phyloP scores from a whole-genome alignment of 2,329 filamentous ascomycete genomes.

The Hymenoscyphus repandus region DNA sequence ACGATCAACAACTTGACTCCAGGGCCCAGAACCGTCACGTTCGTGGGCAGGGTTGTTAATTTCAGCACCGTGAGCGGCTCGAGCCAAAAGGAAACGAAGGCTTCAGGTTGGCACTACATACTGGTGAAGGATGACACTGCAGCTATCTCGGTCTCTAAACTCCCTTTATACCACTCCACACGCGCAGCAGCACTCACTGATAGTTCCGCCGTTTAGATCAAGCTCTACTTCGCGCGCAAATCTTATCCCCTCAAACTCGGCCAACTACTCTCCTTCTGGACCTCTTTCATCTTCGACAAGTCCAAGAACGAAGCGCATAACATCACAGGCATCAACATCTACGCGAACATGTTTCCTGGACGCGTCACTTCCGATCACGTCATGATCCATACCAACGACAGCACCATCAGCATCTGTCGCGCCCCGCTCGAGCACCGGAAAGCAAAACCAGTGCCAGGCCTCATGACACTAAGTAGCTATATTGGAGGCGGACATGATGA shows the following conservation, averaged over 20 bases:
- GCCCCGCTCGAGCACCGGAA: conserved; percentile 41
- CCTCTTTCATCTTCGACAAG: conserved; percentile 45
- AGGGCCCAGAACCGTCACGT: conserved; percentile 45
- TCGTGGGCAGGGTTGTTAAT: conserved; percentile 53
- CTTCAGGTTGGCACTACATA: conserved; percentile 47
- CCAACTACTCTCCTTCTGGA: conserved; percentile 51
- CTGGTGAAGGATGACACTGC: conserved; percentile 52
- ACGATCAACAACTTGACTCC: conserved; percentile 43
- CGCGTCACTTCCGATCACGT: conserved; percentile 48
- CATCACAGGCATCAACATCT: conserved; percentile 34
- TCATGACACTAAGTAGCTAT: conserved; percentile 54
- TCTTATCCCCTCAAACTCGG: conserved; percentile 44
- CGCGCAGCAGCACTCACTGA: not conserved
- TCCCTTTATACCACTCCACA: not conserved
- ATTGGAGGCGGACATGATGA: conserved; percentile 47
- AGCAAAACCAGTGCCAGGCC: conserved; percentile 35
- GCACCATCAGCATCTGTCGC: conserved; percentile 39
- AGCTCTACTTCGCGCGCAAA: conserved; percentile 43
- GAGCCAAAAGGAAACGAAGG: conserved; percentile 38
- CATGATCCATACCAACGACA: conserved; percentile 45
- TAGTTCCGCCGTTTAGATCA: conserved; percentile 34
- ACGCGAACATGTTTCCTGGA: conserved; percentile 53
- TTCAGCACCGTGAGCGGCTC: conserved; percentile 40
- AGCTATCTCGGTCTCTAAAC: conserved; percentile 42
- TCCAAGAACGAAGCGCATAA: conserved; percentile 40